These are phyloP conservation scores for Spathaspora sp. DNA, from an alignment of 805 yeast genomes.

Conservation along the genomic window DNA sequence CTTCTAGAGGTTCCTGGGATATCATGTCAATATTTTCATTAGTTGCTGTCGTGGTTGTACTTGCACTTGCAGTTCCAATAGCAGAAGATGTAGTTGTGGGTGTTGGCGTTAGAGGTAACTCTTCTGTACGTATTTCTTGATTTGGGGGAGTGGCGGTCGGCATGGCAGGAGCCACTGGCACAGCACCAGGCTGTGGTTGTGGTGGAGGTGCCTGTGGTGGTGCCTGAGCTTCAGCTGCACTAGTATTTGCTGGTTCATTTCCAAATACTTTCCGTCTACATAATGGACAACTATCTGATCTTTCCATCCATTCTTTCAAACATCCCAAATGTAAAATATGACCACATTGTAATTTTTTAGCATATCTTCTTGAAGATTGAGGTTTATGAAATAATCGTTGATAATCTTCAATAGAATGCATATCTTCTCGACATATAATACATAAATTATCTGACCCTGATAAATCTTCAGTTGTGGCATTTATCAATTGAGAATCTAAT, in stretches of 20 bases:
- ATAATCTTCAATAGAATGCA: slow-evolving; percentile 48
- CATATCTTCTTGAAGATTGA: slow-evolving; percentile 41
- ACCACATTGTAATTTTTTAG: slow-evolving; percentile 78
- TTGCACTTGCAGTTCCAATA: neutral
- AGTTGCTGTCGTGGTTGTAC: neutral
- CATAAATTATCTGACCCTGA: slow-evolving; percentile 59
- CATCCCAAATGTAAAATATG: slow-evolving; percentile 90
- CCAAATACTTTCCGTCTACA: slow-evolving; percentile 68
- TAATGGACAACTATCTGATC: slow-evolving; percentile 91
- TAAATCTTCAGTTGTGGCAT: slow-evolving; percentile 62
- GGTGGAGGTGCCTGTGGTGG: neutral
- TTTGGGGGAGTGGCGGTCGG: neutral
- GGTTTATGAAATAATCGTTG: slow-evolving; percentile 14
- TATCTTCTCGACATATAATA: slow-evolving; percentile 89
- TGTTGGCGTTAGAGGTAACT: neutral
- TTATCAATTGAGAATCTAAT: slow-evolving; percentile 58
- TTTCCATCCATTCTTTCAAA: slow-evolving; percentile 86
- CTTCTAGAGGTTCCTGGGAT: neutral
- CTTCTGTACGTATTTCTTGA: neutral
- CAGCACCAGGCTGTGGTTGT: slow-evolving; percentile 1
- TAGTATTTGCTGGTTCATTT: neutral
- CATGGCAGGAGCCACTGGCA: neutral
- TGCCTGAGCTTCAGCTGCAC: neutral
- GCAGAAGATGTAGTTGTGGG: neutral
- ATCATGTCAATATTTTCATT: neutral